Percentiles rank a stretch among this genome's conserved stretches.
These are phyloP conservation scores for Tricholoma terreum DNA, from an alignment of 768 basidiomycete genomes.

Conservation along the genomic window DNA sequence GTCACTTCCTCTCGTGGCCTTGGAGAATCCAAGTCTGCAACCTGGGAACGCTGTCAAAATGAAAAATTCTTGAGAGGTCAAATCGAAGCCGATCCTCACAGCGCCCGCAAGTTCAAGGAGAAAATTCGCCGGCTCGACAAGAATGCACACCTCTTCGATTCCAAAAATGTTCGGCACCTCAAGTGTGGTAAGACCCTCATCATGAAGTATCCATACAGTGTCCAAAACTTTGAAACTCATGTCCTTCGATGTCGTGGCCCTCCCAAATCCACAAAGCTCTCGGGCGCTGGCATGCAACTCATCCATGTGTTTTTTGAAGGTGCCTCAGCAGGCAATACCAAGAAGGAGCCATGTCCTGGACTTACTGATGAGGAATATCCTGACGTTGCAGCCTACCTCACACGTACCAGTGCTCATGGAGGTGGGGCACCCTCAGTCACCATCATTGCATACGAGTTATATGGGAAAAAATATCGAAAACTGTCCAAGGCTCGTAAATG, in stretches of 20 bases:
- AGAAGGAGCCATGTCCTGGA: neutral
- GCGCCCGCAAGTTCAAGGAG: too few species aligned
- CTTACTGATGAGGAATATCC: neutral
- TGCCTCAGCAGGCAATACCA: neutral
- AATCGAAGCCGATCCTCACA: too few species aligned
- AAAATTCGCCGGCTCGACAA: neutral
- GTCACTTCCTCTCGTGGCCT: too few species aligned
- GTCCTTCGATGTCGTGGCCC: neutral
- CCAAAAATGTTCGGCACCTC: slow-evolving; percentile 4
- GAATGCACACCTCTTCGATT: neutral
- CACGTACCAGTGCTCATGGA: neutral
- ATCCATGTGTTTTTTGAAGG: neutral
- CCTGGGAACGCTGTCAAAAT: too few species aligned
- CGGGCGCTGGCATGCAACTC: neutral
- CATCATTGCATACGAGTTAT: neutral
- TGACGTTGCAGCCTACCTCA: neutral
- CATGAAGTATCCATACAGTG: neutral
- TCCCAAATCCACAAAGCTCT: neutral
- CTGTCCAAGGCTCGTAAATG: neutral
- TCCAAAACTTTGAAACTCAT: neutral
- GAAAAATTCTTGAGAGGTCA: too few species aligned
- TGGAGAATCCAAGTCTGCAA: too few species aligned
- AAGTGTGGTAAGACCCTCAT: neutral
- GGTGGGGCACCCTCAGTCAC: neutral
- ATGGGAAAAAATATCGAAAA: neutral